Evolutionary conservation across 148 eudicot species (phyloP).

Genomic region (Fagopyrum homotropicum): DNA sequence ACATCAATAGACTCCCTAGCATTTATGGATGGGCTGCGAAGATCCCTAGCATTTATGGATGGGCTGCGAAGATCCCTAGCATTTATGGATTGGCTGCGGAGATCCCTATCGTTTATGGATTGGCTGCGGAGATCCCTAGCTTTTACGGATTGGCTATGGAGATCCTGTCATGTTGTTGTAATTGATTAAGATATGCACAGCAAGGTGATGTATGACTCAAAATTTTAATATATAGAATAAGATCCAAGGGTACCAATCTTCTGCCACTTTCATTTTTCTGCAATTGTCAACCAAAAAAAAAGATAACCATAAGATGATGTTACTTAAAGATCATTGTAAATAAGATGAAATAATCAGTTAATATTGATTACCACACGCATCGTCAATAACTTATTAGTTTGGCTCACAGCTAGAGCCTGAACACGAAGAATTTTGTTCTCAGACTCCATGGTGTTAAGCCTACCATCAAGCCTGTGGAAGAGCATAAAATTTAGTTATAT

Average conservation of each 20-base stretch:
- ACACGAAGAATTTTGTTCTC: slow-evolving; percentile 89
- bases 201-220: slow-evolving; percentile 7
- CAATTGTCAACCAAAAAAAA: slow-evolving; percentile 26
- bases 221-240: slow-evolving; percentile 7
- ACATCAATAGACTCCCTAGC: slow-evolving; percentile 45
- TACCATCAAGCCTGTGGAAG: slow-evolving; percentile 68
- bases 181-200: slow-evolving; percentile 4
- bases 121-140: slow-evolving; percentile 57
- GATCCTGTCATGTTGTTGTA: slow-evolving; percentile 39
- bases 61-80: slow-evolving; percentile 46
- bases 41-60: slow-evolving; percentile 37
- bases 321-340: slow-evolving; percentile 14
- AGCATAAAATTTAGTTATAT: not conserved
- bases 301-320: slow-evolving; percentile 15
- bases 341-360: not conserved
- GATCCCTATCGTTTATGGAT: slow-evolving; percentile 38
- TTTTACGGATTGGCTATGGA: slow-evolving; percentile 49
- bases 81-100: slow-evolving; percentile 38
- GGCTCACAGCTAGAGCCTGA: slow-evolving; percentile 75
- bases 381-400: slow-evolving; percentile 58
- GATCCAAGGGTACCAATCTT: slow-evolving; percentile 26
- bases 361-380: slow-evolving; percentile 57
- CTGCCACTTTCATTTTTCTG: slow-evolving; percentile 72
- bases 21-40: slow-evolving; percentile 49
- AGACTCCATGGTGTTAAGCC: slow-evolving; percentile 63